phyloP scores from a whole-genome alignment of 345 rosid species.

The Pugionium dolabratum region DNA sequence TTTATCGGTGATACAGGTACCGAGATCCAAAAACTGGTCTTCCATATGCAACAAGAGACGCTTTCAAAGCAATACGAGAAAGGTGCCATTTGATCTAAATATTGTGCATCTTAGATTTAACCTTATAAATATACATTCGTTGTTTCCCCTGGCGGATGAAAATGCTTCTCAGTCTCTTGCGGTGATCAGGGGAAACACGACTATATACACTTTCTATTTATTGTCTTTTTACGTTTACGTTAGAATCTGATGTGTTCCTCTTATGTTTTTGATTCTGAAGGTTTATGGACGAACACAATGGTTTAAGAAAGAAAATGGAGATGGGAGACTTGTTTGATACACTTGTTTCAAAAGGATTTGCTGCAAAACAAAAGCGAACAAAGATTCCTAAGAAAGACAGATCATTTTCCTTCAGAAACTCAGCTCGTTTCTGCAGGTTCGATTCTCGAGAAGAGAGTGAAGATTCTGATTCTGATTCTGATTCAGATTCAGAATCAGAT shows the following conservation, averaged over 20 bases:
- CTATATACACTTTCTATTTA: background rate
- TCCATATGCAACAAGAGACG: conserved; percentile 83
- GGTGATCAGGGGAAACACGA: background rate
- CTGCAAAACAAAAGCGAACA: conserved; percentile 56
- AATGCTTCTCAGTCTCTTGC: background rate
- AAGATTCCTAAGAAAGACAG: conserved; percentile 40
- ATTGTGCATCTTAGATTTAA: conserved; percentile 15
- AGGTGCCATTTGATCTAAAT: conserved; percentile 46
- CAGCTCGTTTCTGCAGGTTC: conserved; percentile 48
- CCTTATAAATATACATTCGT: background rate
- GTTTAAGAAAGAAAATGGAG: conserved; percentile 61
- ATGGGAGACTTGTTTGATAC: conserved; percentile 73
- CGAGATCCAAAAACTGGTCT: conserved; percentile 92
- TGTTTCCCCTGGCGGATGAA: background rate
- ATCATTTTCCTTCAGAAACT: conserved; percentile 45
- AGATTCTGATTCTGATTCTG: conserved; percentile 58
- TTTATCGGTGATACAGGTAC: conserved; percentile 53
- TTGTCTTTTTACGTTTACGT: background rate
- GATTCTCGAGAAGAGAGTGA: conserved; percentile 55
- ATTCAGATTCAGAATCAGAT: conserved; percentile 16
- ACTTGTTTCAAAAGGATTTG: conserved; percentile 56
- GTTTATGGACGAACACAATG: conserved; percentile 49
- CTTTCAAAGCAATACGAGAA: conserved; percentile 77
- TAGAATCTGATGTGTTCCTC: conserved; percentile 8
- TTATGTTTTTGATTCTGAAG: conserved; percentile 45